Evolutionary conservation across 2,329 filamentous ascomycete genomes (phyloP), one percentile per base, ranked within the genome.

Genomic region (Bipolaris sorokiniana): DNA sequence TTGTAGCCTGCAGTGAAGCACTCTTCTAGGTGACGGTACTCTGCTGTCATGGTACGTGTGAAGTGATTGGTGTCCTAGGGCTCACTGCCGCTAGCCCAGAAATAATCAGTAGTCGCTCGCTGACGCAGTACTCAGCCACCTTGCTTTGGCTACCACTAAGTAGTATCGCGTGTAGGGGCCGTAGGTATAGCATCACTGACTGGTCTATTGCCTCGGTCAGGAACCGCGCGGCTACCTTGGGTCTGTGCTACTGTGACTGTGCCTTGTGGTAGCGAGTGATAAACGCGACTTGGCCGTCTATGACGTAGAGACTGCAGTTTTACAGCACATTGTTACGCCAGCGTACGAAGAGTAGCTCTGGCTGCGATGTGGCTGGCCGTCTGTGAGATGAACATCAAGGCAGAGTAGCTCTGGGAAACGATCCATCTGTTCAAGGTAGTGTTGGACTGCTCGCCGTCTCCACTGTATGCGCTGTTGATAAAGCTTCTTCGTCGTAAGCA

Each of bases 381-480:
- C 31, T 23, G 45, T 36, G 4, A 47, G 3, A 15, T 47, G 18
- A 7, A 36, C 11, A 36, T 5, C 31, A 7, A 47, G 31, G 9
- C 45, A 36, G 28, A 47, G 45, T 11, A 47, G 45, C 28, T 47
- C 45, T 23, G 38, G 46, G 10, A 48, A 48, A 33, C 46, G 33
- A n/a, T 48, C 33, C 5, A 48, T 7, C 5, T 11, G 33, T 13
- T 33, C 23, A 3, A 48, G 11, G 5, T 48, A 26, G 7, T n/a
- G 33, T 4, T 23, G 20, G 7, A 48, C 46, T 1, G 33, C 20
- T 3, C n/a, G 46, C 3, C 4, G 3, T 18, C 33, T 48, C 20
- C 46, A 48, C 46, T 38, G 22, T 42, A 42, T 22, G 22, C 40
- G 33, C 15, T 48, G 33, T 31, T 38, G 7, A n/a, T 38, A 48